A percentile compares a stretch with the other conserved stretches of the same genome.
These are phyloP conservation scores for Penicillium samsonianum DNA, from an alignment of 495 filamentous ascomycete genomes.

Conservation along the genomic window DNA sequence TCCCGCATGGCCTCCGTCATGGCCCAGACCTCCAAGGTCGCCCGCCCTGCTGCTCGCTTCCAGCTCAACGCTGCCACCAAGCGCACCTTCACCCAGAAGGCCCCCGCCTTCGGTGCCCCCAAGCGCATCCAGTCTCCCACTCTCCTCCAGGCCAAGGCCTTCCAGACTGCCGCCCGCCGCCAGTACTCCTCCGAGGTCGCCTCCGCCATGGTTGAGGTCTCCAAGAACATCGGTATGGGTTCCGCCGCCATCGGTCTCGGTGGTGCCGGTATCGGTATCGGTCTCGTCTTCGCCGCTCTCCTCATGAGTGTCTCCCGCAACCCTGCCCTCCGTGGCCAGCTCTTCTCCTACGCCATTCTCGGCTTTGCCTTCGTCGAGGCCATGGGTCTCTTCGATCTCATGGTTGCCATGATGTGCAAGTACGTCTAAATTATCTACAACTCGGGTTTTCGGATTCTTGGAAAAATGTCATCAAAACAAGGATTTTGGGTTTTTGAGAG, in stretches of 20 bases:
- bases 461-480: conserved; percentile 22
- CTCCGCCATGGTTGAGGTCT: conserved; percentile 81
- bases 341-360: conserved; percentile 92
- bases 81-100: conserved; percentile 63
- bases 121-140: conserved; percentile 67
- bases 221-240: conserved; percentile 86
- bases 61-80: conserved; percentile 62
- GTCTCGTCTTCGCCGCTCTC: conserved; percentile 85
- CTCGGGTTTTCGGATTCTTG: conserved; percentile 17
- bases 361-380: conserved; percentile 93
- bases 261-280: conserved; percentile 91
- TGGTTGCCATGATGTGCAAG: conserved; percentile 90
- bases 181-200: conserved; percentile 81
- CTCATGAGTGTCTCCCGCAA: conserved; percentile 84
- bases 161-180: conserved; percentile 60
- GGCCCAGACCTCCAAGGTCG: conserved; percentile 68
- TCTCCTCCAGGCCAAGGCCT: conserved; percentile 61
- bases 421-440: conserved; percentile 44
- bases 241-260: conserved; percentile 84
- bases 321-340: conserved; percentile 84
- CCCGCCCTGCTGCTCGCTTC: conserved; percentile 66
- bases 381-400: conserved; percentile 90
- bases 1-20: conserved; percentile 74
- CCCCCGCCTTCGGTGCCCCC: conserved; percentile 54
- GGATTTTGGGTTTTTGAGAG: conserved; percentile 22